Conservation (phyloP, 179 eudicot genomes). For the Gypsophila paniculata region DNA sequence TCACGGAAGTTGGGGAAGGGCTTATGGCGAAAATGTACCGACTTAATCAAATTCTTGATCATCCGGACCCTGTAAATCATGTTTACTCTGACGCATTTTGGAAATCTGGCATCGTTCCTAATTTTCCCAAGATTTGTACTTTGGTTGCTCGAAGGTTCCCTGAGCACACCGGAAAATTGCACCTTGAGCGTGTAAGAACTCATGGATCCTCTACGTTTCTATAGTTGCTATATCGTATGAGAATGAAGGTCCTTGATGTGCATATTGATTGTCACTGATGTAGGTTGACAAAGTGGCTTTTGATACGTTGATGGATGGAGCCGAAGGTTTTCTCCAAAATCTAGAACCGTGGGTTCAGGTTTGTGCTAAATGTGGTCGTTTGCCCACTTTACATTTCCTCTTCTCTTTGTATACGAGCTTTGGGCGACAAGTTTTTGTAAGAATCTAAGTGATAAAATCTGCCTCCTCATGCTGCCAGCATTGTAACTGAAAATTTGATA, state of each 20-base stretch:
- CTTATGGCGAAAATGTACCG: constrained; percentile 91
- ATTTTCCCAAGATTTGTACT: constrained; percentile 74
- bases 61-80: constrained; percentile 71
- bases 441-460: constrained; percentile 7
- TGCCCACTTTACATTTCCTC: not conserved
- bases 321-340: constrained; percentile 80
- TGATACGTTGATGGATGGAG: constrained; percentile 79
- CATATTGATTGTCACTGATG: constrained; percentile 14
- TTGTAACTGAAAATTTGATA: constrained; percentile 6
- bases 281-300: constrained; percentile 86
- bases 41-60: constrained; percentile 83
- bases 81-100: constrained; percentile 85
- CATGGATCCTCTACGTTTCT: constrained; percentile 10
- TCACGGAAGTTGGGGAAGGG: constrained; percentile 91
- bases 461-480: constrained; percentile 5
- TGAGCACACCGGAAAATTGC: constrained; percentile 86
- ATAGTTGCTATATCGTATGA: not conserved
- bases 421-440: not conserved
- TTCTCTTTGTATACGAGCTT: not conserved
- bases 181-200: constrained; percentile 80
- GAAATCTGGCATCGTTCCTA: constrained; percentile 87
- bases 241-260: not conserved
- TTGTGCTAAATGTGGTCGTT: constrained; percentile 14
- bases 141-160: constrained; percentile 87
- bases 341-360: constrained; percentile 99